phyloP scores from a whole-genome alignment of 768 basidiomycete species.

The Psilocybe subaeruginosa region DNA sequence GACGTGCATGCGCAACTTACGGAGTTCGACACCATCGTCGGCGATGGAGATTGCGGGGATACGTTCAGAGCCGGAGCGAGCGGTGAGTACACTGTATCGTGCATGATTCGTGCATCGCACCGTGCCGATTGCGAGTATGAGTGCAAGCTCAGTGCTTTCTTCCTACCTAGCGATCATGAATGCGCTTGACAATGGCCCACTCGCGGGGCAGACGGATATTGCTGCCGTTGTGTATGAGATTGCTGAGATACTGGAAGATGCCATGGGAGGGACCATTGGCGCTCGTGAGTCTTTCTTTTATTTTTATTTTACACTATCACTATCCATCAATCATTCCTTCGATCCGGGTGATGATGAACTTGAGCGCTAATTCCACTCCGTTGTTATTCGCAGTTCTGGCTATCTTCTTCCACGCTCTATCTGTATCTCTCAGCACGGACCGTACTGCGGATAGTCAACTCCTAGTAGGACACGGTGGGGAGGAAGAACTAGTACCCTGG shows the following conservation, averaged over 20 bases:
- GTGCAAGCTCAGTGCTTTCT: no score
- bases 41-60: conserved; percentile 67
- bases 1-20: conserved; percentile 54
- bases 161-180: conserved; percentile 7
- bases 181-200: conserved; percentile 5
- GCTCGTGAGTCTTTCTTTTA: conserved; percentile 39
- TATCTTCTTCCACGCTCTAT: conserved; percentile 45
- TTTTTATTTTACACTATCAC: neutral
- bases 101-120: no score
- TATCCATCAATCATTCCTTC: no score
- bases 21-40: conserved; percentile 58
- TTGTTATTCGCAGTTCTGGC: conserved; percentile 36
- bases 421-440: conserved; percentile 17
- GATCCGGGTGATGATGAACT: no score
- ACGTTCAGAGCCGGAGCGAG: conserved; percentile 55
- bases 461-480: neutral
- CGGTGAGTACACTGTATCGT: neutral
- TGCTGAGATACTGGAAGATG: conserved; percentile 48
- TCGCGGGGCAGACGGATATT: conserved; percentile 22
- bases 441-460: neutral
- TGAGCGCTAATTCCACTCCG: neutral
- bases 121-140: no score
- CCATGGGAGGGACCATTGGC: conserved; percentile 61
- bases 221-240: conserved; percentile 29
- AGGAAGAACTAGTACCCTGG: neutral